phyloP scores from a whole-genome alignment of 2,329 filamentous ascomycete species.

The Scorias spongiosa region DNA sequence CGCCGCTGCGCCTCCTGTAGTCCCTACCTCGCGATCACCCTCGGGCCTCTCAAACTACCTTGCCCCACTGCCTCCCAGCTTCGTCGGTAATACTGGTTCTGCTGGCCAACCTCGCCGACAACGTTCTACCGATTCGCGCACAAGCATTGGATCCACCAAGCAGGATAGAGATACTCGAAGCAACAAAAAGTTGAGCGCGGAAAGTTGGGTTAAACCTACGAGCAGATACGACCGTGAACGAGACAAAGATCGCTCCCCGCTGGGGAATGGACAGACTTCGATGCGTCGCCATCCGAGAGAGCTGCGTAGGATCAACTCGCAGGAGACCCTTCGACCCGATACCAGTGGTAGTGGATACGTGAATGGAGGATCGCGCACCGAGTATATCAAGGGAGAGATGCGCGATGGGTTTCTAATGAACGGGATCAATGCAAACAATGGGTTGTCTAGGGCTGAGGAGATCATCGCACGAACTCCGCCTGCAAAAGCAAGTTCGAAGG shows the following conservation, averaged over 20 bases:
- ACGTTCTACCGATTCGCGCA: slow-evolving; percentile 3
- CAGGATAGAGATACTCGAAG: slow-evolving; percentile 41
- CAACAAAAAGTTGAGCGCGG: slow-evolving; percentile 16
- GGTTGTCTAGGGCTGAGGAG: slow-evolving; percentile 12
- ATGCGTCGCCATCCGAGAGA: neutral
- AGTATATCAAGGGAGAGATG: neutral
- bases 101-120: neutral
- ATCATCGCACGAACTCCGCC: slow-evolving; percentile 15
- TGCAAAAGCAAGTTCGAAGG: slow-evolving; percentile 26
- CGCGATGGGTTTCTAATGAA: neutral
- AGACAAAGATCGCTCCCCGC: neutral
- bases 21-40: slow-evolving; percentile 63
- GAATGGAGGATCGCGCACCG: neutral
- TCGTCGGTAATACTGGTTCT: neutral
- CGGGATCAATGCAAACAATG: neutral
- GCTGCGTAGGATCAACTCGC: slow-evolving; percentile 11
- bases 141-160: slow-evolving; percentile 25
- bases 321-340: slow-evolving; percentile 10
- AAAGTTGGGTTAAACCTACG: slow-evolving; percentile 16
- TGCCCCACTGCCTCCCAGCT: slow-evolving; percentile 25
- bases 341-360: neutral
- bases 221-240: neutral
- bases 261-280: neutral
- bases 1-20: slow-evolving; percentile 13
- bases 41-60: slow-evolving; percentile 60